A percentile compares a stretch with the other conserved stretches of the same genome.
Evolutionary conservation across 2,329 filamentous ascomycete species (phyloP).

Genomic region (Diaporthe citri): DNA sequence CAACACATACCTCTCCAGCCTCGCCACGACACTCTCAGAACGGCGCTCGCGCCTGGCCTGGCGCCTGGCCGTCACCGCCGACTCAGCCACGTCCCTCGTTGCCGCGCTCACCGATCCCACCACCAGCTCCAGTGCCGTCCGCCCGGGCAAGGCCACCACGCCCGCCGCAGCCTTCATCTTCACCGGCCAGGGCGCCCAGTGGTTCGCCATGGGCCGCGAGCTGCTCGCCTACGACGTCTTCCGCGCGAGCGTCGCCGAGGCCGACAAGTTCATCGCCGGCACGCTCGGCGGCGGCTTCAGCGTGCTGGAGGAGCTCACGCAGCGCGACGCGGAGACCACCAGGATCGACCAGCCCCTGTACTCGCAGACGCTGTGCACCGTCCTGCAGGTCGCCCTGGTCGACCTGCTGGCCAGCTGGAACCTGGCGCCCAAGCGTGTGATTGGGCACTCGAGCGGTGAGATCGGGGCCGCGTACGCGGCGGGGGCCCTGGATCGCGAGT

Average conservation of each 20-base stretch:
- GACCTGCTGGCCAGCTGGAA: constrained; percentile 45
- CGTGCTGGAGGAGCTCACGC: constrained; percentile 45
- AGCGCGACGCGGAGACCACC: constrained; percentile 40
- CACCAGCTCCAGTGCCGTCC: constrained; percentile 21
- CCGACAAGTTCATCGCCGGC: constrained; percentile 18
- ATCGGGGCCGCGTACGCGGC: constrained; percentile 45
- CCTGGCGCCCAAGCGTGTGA: constrained; percentile 41
- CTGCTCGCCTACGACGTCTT: constrained; percentile 44
- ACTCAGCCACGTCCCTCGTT: constrained; percentile 26
- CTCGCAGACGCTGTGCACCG: constrained; percentile 48
- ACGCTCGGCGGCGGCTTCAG: constrained; percentile 28
- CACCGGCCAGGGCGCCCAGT: constrained; percentile 53
- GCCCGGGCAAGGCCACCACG: constrained; percentile 23
- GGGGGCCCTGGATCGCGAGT: constrained; percentile 40
- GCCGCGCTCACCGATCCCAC: constrained; percentile 22
- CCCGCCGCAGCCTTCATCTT: constrained; percentile 46
- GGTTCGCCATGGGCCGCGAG: constrained; percentile 46
- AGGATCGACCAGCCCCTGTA: constrained; percentile 46
- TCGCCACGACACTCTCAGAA: constrained; percentile 36
- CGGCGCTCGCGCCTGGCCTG: constrained; percentile 35
- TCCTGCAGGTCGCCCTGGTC: constrained; percentile 53
- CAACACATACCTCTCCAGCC: constrained; percentile 31
- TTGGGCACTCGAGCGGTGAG: constrained; percentile 45
- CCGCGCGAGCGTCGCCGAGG: constrained; percentile 34
- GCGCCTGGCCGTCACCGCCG: constrained; percentile 34